phyloP scores from a whole-genome alignment of 1,139 yeast genomes.

The Magnusiomyces magnusii region DNA sequence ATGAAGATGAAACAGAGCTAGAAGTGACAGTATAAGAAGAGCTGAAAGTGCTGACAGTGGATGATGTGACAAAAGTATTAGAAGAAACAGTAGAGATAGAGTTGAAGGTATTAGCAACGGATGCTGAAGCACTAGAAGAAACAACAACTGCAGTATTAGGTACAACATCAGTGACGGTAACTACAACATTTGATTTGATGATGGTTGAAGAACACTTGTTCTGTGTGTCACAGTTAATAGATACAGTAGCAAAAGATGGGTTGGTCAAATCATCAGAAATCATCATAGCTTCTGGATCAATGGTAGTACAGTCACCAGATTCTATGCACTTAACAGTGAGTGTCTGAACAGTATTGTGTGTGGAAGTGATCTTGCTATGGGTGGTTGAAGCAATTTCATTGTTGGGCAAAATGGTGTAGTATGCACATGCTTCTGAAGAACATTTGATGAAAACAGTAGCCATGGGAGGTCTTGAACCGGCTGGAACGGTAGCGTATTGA shows the following conservation, averaged over 20 bases:
- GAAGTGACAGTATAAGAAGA: neutral
- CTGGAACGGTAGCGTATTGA: neutral
- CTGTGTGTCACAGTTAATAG: neutral
- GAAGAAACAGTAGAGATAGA: neutral
- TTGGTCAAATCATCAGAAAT: neutral
- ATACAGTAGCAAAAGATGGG: neutral
- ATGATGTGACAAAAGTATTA: neutral
- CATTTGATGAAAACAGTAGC: neutral
- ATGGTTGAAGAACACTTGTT: neutral
- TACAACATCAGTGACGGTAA: neutral
- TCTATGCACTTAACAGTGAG: neutral
- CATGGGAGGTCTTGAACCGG: neutral
- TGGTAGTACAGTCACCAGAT: neutral
- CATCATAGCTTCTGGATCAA: neutral
- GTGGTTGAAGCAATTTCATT: neutral
- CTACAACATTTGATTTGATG: neutral
- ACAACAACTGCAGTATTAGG: neutral
- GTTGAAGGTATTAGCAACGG: neutral
- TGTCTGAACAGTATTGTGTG: neutral
- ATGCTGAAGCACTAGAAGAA: neutral
- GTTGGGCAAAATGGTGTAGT: neutral
- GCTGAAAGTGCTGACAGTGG: neutral
- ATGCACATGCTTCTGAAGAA: neutral
- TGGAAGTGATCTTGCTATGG: neutral
- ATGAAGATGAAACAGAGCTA: neutral